These are phyloP conservation scores for Geosmithia morbida DNA, from an alignment of 2,329 filamentous ascomycete species.

Conservation along the genomic window DNA sequence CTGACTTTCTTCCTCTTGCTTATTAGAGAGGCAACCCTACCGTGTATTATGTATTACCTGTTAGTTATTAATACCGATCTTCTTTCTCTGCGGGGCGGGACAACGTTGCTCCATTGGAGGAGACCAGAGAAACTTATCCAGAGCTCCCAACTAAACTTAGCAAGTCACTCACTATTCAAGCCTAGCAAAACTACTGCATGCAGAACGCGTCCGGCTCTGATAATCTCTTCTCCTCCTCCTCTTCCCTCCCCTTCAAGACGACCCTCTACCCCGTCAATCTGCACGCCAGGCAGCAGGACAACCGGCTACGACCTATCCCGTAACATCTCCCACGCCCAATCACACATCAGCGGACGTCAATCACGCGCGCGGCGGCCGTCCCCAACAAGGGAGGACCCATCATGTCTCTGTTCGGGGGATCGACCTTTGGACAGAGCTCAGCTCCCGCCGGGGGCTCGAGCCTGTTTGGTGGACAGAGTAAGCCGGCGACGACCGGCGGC, in stretches of 20 bases:
- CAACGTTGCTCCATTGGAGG: too few relatives aligned
- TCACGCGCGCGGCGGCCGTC: too few relatives aligned
- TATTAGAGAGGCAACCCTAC: constrained; percentile 76
- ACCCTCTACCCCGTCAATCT: too few relatives aligned
- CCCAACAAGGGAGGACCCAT: too few relatives aligned
- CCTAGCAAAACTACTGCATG: not conserved
- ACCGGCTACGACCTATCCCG: too few relatives aligned
- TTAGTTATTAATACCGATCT: too few relatives aligned
- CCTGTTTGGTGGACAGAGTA: not conserved
- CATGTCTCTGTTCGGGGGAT: constrained; percentile 14
- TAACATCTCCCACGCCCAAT: too few relatives aligned
- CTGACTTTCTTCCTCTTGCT: too few relatives aligned
- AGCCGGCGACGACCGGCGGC: not conserved
- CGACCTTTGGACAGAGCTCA: constrained; percentile 1
- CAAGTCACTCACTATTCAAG: not conserved
- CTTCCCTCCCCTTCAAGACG: not conserved
- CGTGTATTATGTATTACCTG: too few relatives aligned
- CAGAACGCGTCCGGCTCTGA: not conserved
- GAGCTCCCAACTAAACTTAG: not conserved
- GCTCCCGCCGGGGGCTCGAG: constrained; percentile 5
- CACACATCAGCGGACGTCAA: too few relatives aligned
- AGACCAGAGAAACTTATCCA: not conserved
- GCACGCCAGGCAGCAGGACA: too few relatives aligned
- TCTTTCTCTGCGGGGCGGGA: too few relatives aligned
- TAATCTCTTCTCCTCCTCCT: not conserved